Conservation (phyloP, 164 flowering plant species). For the Cinnamomum micranthum region DNA sequence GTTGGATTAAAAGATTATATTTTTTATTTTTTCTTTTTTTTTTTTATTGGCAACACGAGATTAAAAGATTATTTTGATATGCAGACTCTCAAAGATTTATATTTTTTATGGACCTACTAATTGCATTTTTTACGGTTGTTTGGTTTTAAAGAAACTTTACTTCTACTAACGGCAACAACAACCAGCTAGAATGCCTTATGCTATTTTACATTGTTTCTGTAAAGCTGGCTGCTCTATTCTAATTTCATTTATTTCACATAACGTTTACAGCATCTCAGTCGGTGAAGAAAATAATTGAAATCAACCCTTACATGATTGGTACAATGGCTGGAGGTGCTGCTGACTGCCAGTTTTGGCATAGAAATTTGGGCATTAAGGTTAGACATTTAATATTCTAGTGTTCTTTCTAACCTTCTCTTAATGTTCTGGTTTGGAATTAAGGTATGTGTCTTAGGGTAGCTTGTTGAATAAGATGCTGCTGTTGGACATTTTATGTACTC, state of each 20-base stretch:
- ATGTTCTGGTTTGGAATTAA: not conserved
- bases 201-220: not conserved
- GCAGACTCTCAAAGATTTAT: not conserved
- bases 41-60: no score
- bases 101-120: no score
- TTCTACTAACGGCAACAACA: no score
- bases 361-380: slow-evolving; percentile 95
- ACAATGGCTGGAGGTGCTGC: slow-evolving; percentile 99
- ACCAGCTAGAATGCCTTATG: no score
- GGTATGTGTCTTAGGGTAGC: not conserved
- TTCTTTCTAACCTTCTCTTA: not conserved
- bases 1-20: not conserved
- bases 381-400: not conserved
- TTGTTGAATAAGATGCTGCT: not conserved
- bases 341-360: slow-evolving; percentile 99
- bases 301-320: slow-evolving; percentile 98
- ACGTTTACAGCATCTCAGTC: slow-evolving; percentile 77
- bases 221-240: not conserved
- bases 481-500: not conserved
- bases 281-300: slow-evolving; percentile 97
- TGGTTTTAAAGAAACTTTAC: not conserved
- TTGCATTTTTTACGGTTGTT: not conserved
- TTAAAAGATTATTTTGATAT: no score
- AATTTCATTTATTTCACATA: not conserved
- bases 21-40: no score